Conservation (phyloP, 176 grass and related monocot genomes). For the Lolium perenne region DNA sequence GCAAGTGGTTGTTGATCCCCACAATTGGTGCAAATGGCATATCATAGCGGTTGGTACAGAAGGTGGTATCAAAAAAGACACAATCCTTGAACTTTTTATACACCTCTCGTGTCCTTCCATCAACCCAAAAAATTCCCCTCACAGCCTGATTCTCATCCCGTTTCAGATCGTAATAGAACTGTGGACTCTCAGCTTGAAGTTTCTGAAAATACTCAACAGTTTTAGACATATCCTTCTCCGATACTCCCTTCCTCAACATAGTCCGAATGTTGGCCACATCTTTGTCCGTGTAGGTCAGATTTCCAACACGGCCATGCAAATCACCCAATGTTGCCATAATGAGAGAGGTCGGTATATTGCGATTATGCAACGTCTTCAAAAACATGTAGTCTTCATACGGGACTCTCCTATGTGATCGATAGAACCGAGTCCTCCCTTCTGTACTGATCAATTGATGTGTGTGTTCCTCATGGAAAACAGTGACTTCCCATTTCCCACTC, state of each 20-base stretch:
- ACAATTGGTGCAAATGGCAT: constrained; percentile 34
- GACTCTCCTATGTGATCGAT: background rate
- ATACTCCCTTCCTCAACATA: background rate
- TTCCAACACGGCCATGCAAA: background rate
- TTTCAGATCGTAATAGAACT: no score
- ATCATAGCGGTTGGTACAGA: background rate
- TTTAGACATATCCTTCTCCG: background rate
- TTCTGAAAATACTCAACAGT: background rate
- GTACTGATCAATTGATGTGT: background rate
- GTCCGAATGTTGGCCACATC: background rate
- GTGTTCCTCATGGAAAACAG: background rate
- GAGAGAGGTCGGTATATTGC: background rate
- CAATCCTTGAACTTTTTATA: constrained; percentile 7
- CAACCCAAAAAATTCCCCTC: background rate
- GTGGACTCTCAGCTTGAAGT: background rate
- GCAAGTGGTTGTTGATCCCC: constrained; percentile 31
- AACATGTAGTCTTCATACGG: background rate
- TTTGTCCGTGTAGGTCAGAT: background rate
- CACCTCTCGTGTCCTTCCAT: background rate
- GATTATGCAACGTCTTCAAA: background rate
- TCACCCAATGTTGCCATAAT: background rate
- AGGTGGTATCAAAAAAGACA: constrained; percentile 23
- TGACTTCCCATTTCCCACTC: background rate
- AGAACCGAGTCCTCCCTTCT: background rate
- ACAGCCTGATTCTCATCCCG: no score